Conservation (phyloP, 1,284 basidiomycete genomes). For the Puccinia sorghi region DNA sequence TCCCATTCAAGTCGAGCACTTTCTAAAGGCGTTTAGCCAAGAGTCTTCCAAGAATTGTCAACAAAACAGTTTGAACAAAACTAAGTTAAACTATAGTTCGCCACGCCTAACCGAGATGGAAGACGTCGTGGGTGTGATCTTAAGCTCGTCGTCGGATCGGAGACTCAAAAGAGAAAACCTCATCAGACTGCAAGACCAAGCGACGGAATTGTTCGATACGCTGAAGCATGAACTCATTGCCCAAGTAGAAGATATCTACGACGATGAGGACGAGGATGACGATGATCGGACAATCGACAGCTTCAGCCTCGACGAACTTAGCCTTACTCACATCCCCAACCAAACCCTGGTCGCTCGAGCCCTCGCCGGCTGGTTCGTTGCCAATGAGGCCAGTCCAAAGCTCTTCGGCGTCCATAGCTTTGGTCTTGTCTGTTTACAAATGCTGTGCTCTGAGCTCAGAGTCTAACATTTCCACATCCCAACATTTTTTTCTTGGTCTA, state of each 20-base stretch:
- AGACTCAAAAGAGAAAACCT: constrained; percentile 26
- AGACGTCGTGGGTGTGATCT: constrained; percentile 30
- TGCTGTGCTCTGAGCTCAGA: constrained; percentile 31
- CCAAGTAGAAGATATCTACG: constrained; percentile 29
- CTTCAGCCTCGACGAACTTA: constrained; percentile 23
- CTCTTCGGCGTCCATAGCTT: constrained; percentile 29
- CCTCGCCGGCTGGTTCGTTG: constrained; percentile 32
- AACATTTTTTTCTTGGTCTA: not conserved
- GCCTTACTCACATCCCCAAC: constrained; percentile 3
- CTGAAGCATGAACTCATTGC: constrained; percentile 33
- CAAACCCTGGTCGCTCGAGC: constrained; percentile 32
- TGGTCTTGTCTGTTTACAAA: constrained; percentile 35
- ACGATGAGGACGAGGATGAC: constrained; percentile 39
- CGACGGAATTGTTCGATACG: constrained; percentile 33
- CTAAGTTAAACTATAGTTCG: not conserved
- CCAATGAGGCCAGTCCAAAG: not conserved
- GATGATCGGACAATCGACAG: constrained; percentile 25
- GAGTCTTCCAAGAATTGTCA: constrained; percentile 37
- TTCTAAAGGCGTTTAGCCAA: constrained; percentile 27
- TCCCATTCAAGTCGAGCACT: constrained; percentile 12
- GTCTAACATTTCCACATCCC: not conserved
- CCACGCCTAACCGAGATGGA: constrained; percentile 19
- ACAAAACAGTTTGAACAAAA: constrained; percentile 31
- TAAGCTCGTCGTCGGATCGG: constrained; percentile 2
- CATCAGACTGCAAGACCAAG: constrained; percentile 22